Percentiles rank a stretch among this genome's conserved stretches.
phyloP scores from a whole-genome alignment of 2,329 filamentous ascomycete species.

The Chaetomiaceae sp. region DNA sequence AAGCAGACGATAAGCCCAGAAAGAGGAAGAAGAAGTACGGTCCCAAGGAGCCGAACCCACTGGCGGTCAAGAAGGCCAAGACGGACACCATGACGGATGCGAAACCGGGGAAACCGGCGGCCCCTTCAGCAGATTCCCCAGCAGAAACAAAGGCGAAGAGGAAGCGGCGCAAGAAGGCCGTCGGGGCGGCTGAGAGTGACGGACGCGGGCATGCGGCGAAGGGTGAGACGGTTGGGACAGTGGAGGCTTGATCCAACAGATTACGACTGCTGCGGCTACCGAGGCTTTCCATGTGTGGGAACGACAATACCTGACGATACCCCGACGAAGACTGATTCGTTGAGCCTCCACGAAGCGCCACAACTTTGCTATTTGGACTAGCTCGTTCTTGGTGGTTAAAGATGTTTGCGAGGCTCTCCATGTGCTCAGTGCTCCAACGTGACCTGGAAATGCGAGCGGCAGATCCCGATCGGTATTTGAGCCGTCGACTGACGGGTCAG shows the following conservation, averaged over 20 bases:
- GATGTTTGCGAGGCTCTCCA: no score
- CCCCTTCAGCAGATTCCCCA: constrained; percentile 26
- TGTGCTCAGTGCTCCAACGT: no score
- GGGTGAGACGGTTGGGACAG: constrained; percentile 1
- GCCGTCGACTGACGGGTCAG: background rate
- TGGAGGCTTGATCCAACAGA: constrained; percentile 1
- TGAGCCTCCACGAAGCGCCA: no score
- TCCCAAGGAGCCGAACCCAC: constrained; percentile 30
- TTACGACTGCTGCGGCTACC: no score
- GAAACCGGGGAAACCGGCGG: constrained; percentile 20
- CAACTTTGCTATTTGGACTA: no score
- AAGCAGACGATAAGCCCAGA: constrained; percentile 20
- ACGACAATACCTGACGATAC: no score
- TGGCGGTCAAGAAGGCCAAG: constrained; percentile 32
- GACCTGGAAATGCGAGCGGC: no score
- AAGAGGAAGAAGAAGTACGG: constrained; percentile 31
- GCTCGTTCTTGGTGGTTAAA: no score
- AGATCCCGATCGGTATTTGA: no score
- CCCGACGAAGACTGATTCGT: no score
- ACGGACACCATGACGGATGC: constrained; percentile 23
- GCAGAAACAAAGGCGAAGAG: constrained; percentile 25
- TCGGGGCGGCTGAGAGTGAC: constrained; percentile 8
- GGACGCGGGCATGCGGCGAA: constrained; percentile 7
- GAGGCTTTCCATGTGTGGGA: no score
- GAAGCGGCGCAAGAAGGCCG: constrained; percentile 24